Percentiles rank a stretch among this genome's conserved stretches.
Evolutionary conservation across 345 rosid species (phyloP).

Genomic region (Boechera divaricarpa): DNA sequence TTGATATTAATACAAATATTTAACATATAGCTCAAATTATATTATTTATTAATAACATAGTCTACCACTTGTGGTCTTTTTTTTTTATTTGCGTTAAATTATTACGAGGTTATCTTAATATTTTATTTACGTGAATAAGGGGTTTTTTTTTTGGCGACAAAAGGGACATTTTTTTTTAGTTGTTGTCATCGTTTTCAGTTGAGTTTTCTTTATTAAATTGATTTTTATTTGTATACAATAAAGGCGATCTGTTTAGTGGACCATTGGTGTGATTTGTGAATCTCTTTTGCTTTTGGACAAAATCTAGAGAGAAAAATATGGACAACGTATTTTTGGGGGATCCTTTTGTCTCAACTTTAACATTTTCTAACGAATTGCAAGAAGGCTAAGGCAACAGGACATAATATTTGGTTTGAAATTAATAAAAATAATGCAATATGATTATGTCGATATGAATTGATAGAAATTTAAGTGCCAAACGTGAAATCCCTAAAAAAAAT

Average conservation of each 20-base stretch:
- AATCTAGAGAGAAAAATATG: slow-evolving; percentile 31
- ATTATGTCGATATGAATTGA: neutral
- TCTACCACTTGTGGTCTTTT: neutral
- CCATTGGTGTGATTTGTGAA: slow-evolving; percentile 39
- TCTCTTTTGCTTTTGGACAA: slow-evolving; percentile 38
- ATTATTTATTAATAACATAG: neutral
- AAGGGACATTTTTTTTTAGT: slow-evolving; percentile 11
- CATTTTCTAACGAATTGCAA: slow-evolving; percentile 22
- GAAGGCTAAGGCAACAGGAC: neutral
- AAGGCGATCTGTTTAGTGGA: slow-evolving; percentile 35
- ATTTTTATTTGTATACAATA: neutral
- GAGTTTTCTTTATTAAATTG: slow-evolving; percentile 22
- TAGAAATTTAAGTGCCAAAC: neutral
- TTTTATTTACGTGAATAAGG: neutral
- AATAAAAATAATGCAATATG: neutral
- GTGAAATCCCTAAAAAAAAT: neutral
- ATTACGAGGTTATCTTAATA: slow-evolving; percentile 10
- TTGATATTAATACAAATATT: neutral
- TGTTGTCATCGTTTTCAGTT: slow-evolving; percentile 27
- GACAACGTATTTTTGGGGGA: slow-evolving; percentile 13
- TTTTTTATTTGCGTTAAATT: neutral
- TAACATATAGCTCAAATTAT: neutral
- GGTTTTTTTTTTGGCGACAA: neutral
- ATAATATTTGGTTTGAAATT: slow-evolving; percentile 9
- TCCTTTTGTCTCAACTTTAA: slow-evolving; percentile 15